These are phyloP conservation scores for Globomyces pollinis-pini DNA, from an alignment of 192 early-diverging fungal genomes.

Conservation along the genomic window DNA sequence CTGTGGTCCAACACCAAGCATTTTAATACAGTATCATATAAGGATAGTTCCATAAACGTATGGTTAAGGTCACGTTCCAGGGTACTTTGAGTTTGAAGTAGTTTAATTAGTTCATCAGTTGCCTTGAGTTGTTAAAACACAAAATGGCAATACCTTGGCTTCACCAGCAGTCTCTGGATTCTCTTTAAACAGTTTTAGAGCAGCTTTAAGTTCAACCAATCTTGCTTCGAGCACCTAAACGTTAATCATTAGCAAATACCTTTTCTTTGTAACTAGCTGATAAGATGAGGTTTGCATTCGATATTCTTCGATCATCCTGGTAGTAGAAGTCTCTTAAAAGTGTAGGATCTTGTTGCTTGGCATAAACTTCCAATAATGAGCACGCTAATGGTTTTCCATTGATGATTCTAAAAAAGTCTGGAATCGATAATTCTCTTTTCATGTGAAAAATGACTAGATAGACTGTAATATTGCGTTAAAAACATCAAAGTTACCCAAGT, in stretches of 20 bases:
- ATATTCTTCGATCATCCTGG: conserved; percentile 77
- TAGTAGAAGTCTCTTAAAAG: conserved; percentile 92
- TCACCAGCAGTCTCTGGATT: conserved; percentile 67
- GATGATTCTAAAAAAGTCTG: conserved; percentile 87
- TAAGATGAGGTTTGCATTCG: conserved; percentile 49
- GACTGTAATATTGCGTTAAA: conserved; percentile 39
- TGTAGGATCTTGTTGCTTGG: conserved; percentile 62
- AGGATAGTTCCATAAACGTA: conserved; percentile 59
- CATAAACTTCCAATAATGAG: conserved; percentile 78
- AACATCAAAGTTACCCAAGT: too few species aligned
- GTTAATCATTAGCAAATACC: neutral
- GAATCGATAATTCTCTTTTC: conserved; percentile 70
- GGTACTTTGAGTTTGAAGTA: conserved; percentile 64
- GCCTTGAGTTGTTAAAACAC: too few species aligned
- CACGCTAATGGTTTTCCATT: conserved; percentile 74
- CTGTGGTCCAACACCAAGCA: conserved; percentile 65
- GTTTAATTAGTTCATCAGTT: conserved; percentile 70
- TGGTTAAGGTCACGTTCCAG: conserved; percentile 67
- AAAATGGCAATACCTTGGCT: conserved; percentile 41
- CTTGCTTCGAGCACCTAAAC: neutral
- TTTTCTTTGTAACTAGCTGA: conserved; percentile 28
- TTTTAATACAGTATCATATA: conserved; percentile 81
- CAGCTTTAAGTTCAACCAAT: conserved; percentile 49
- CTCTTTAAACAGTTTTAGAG: conserved; percentile 64
- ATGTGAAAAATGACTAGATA: conserved; percentile 87